Conservation (phyloP, 495 filamentous ascomycete species). For the Daldinia loculata region DNA sequence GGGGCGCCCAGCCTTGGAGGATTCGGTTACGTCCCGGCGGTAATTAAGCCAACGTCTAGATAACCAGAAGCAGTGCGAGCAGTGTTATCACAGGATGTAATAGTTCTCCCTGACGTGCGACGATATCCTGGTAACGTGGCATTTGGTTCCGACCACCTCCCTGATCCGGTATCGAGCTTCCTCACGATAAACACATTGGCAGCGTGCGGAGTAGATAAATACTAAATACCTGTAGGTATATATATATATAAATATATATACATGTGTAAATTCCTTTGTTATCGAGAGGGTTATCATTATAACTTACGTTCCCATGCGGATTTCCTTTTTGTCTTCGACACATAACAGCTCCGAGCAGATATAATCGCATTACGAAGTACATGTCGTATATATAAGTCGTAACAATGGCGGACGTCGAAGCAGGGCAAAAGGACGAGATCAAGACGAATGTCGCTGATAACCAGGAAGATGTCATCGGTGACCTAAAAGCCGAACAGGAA, state of each 20-base stretch:
- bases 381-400: neutral
- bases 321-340: neutral
- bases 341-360: neutral
- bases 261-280: neutral
- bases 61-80: neutral
- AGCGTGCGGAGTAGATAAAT: constrained; percentile 26
- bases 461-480: constrained; percentile 29
- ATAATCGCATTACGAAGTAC: neutral
- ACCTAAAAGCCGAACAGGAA: constrained; percentile 41
- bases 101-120: constrained; percentile 7
- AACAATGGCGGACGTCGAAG: constrained; percentile 41
- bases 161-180: constrained; percentile 29
- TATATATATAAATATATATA: neutral
- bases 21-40: constrained; percentile 16
- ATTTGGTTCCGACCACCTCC: constrained; percentile 31
- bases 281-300: neutral
- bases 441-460: constrained; percentile 24
- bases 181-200: constrained; percentile 20
- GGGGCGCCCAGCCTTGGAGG: constrained; percentile 14
- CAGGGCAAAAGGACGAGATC: constrained; percentile 14
- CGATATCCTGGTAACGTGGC: constrained; percentile 11
- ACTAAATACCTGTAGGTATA: neutral
- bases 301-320: neutral
- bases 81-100: constrained; percentile 10
- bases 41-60: constrained; percentile 6